Evolutionary conservation across 2,329 filamentous ascomycete genomes (phyloP).

Genomic region (Lasiodiplodia theobromae): DNA sequence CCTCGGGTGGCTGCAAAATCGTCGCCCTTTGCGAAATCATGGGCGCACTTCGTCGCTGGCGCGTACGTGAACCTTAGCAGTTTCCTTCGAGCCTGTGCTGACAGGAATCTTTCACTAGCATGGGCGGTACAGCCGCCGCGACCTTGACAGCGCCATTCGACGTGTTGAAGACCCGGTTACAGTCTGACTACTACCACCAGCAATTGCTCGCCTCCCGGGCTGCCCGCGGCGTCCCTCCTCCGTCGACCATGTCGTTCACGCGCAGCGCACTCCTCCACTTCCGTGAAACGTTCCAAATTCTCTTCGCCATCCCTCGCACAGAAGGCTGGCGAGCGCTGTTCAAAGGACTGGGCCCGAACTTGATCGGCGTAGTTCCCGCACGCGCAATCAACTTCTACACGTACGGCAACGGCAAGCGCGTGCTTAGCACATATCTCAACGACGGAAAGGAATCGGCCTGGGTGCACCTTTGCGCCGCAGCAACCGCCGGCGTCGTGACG

Average conservation of each 20-base stretch:
- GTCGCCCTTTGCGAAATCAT: slow-evolving; percentile 71
- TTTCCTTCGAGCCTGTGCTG: slow-evolving; percentile 32
- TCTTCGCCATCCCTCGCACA: slow-evolving; percentile 77
- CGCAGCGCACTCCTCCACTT: slow-evolving; percentile 77
- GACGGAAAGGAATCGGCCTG: slow-evolving; percentile 71
- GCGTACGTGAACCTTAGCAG: slow-evolving; percentile 63
- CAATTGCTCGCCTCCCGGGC: slow-evolving; percentile 74
- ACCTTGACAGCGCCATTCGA: slow-evolving; percentile 94
- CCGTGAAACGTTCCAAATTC: slow-evolving; percentile 83
- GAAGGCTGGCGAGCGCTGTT: slow-evolving; percentile 90
- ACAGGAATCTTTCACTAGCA: slow-evolving; percentile 54
- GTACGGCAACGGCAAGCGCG: slow-evolving; percentile 88
- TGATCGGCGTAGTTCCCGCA: slow-evolving; percentile 88
- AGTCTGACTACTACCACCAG: slow-evolving; percentile 92
- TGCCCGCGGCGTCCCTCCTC: slow-evolving; percentile 62
- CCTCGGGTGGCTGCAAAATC: slow-evolving; percentile 46
- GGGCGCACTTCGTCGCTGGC: slow-evolving; percentile 91
- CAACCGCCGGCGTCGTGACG: slow-evolving; percentile 81
- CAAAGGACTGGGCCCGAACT: slow-evolving; percentile 89
- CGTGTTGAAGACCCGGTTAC: slow-evolving; percentile 89
- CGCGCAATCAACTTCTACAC: slow-evolving; percentile 93
- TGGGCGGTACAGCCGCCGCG: slow-evolving; percentile 89
- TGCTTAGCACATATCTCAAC: slow-evolving; percentile 79
- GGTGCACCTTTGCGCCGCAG: slow-evolving; percentile 80
- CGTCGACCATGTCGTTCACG: slow-evolving; percentile 66